These are phyloP conservation scores for Gymnopilus dilepis DNA, from an alignment of 768 basidiomycete species.

Conservation along the genomic window DNA sequence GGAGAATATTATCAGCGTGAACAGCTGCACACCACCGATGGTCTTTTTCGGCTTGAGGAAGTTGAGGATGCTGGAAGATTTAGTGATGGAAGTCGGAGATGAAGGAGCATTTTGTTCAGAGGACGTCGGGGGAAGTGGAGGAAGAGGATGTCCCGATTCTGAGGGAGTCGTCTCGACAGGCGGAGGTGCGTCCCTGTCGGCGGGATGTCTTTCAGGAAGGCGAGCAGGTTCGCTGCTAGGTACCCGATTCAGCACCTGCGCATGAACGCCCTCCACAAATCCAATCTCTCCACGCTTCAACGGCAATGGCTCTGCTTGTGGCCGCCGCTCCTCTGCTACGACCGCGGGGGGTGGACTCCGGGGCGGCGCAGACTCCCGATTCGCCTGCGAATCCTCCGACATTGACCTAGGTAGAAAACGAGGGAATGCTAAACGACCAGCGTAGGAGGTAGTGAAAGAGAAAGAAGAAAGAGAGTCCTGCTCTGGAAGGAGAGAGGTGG, in stretches of 20 bases:
- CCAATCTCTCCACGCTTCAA: constrained; percentile 71
- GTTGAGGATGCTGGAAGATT: constrained; percentile 38
- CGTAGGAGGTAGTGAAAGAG: constrained; percentile 18
- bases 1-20: constrained; percentile 47
- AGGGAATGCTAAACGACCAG: constrained; percentile 21
- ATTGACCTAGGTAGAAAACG: constrained; percentile 10
- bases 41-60: constrained; percentile 47
- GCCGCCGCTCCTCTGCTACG: constrained; percentile 34
- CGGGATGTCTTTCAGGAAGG: constrained; percentile 53
- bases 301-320: constrained; percentile 67
- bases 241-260: constrained; percentile 44
- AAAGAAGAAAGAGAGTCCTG: constrained; percentile 21
- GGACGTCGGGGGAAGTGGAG: constrained; percentile 21
- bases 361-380: constrained; percentile 13
- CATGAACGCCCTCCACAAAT: constrained; percentile 48
- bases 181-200: constrained; percentile 25
- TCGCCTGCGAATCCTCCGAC: constrained; percentile 15
- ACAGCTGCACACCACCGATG: constrained; percentile 50
- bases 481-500: constrained; percentile 18
- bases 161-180: background rate
- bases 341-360: constrained; percentile 11
- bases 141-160: constrained; percentile 9
- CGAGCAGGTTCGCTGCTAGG: constrained; percentile 22
- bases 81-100: constrained; percentile 20
- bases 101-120: constrained; percentile 11